Conservation (phyloP, 495 filamentous ascomycete genomes). For the Daldinia concentrica region DNA sequence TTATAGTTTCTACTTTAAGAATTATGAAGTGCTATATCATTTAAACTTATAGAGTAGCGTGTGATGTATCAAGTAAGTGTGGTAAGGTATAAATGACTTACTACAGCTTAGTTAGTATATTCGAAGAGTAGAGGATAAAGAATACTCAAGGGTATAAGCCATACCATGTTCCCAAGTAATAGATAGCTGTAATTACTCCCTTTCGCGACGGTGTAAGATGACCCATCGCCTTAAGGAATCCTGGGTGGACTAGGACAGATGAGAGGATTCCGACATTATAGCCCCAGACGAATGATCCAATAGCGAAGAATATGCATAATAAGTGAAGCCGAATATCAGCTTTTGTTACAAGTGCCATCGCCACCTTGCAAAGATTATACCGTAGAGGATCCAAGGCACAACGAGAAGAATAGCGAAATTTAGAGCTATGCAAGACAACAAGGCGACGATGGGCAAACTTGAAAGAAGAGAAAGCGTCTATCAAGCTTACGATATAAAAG, state of each 20-base stretch:
- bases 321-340: slow-evolving; percentile 55
- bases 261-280: slow-evolving; percentile 68
- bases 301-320: slow-evolving; percentile 61
- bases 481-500: slow-evolving; percentile 4
- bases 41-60: too few species aligned
- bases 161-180: slow-evolving; percentile 65
- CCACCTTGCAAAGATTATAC: not conserved
- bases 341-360: slow-evolving; percentile 45
- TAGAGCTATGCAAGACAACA: not conserved
- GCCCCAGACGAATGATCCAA: slow-evolving; percentile 69
- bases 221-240: slow-evolving; percentile 57
- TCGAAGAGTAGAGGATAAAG: not conserved
- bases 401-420: not conserved
- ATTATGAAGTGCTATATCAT: too few species aligned
- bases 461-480: not conserved
- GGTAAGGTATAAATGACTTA: slow-evolving; percentile 11
- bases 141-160: not conserved
- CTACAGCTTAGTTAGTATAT: slow-evolving; percentile 16
- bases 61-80: not conserved
- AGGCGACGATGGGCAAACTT: not conserved
- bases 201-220: slow-evolving; percentile 53
- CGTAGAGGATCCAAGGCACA: not conserved
- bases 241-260: slow-evolving; percentile 63
- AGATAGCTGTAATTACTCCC: slow-evolving; percentile 65
- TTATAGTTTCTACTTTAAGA: not conserved